A percentile compares a stretch with the other conserved stretches of the same genome.
Conservation (phyloP, 139 green algal species). For the Coelastrella sp. region DNA sequence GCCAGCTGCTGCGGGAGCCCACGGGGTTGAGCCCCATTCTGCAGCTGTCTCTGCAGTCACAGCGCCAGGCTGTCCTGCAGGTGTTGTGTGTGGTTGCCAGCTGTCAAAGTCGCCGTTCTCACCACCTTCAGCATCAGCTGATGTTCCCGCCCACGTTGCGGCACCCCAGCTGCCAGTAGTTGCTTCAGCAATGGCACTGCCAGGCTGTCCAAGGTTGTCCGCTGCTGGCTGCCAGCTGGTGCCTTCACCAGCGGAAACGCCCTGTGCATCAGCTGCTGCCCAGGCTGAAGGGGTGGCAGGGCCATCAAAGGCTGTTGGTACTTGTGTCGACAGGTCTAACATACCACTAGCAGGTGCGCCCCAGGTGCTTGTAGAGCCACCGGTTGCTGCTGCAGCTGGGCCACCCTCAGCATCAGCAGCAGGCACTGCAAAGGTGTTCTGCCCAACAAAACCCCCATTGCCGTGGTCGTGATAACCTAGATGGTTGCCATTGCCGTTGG, state of each 20-base stretch:
- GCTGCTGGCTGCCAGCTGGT: too few species aligned
- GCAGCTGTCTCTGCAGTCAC: background rate
- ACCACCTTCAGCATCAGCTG: background rate
- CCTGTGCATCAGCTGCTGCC: background rate
- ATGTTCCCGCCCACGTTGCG: background rate
- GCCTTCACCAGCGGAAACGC: too few species aligned
- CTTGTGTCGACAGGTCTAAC: too few species aligned
- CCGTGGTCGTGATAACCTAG: background rate
- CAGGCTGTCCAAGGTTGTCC: too few species aligned
- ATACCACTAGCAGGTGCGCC: too few species aligned
- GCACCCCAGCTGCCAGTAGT: too few species aligned
- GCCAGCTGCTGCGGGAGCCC: background rate
- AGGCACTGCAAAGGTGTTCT: background rate
- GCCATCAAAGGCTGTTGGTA: too few species aligned
- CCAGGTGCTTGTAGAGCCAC: too few species aligned
- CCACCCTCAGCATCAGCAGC: background rate
- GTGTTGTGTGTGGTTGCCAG: background rate
- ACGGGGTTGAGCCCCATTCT: background rate
- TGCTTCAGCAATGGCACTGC: too few species aligned
- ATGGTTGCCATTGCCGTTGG: conserved; percentile 28
- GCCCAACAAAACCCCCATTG: background rate
- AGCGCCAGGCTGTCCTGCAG: background rate
- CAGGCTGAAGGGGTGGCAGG: background rate
- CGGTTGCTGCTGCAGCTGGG: background rate
- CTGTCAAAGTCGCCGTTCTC: background rate